These are phyloP conservation scores for Phytopythium kandeliae DNA, from an alignment of 352 stramenopile species.

Conservation along the genomic window DNA sequence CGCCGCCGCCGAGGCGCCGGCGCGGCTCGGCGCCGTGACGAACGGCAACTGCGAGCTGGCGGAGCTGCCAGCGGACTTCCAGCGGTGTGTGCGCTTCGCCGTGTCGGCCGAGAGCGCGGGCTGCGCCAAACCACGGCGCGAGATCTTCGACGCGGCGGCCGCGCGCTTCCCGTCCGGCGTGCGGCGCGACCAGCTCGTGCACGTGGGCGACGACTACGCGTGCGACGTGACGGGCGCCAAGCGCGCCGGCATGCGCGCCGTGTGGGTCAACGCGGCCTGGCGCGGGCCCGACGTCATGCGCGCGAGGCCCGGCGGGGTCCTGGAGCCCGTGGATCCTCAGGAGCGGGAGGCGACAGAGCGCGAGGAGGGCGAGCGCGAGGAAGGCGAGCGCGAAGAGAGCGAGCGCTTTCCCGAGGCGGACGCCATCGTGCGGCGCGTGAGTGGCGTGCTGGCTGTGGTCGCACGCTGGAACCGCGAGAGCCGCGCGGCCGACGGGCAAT, in stretches of 20 bases:
- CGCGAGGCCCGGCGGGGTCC: neutral
- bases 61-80: conserved; percentile 38
- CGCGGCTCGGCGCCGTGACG: conserved; percentile 51
- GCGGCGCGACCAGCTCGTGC: conserved; percentile 39
- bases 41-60: conserved; percentile 63
- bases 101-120: conserved; percentile 50
- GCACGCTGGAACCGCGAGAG: conserved; percentile 34
- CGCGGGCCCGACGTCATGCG: conserved; percentile 31
- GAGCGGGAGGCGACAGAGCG: conserved; percentile 2
- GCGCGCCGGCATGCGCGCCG: conserved; percentile 44
- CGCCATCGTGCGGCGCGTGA: conserved; percentile 54
- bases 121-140: conserved; percentile 31
- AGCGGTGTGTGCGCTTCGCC: conserved; percentile 35
- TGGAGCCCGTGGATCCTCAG: conserved; percentile 3
- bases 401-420: conserved; percentile 32
- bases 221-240: conserved; percentile 68
- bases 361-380: neutral
- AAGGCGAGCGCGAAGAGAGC: neutral
- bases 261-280: conserved; percentile 59
- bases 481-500: too few species aligned
- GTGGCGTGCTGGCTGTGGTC: conserved; percentile 33
- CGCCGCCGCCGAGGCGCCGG: neutral
- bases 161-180: conserved; percentile 23
- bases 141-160: conserved; percentile 57
- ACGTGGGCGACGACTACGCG: conserved; percentile 73